These are phyloP conservation scores for Arabis alpina DNA, from an alignment of 345 rosid genomes.

Conservation along the genomic window DNA sequence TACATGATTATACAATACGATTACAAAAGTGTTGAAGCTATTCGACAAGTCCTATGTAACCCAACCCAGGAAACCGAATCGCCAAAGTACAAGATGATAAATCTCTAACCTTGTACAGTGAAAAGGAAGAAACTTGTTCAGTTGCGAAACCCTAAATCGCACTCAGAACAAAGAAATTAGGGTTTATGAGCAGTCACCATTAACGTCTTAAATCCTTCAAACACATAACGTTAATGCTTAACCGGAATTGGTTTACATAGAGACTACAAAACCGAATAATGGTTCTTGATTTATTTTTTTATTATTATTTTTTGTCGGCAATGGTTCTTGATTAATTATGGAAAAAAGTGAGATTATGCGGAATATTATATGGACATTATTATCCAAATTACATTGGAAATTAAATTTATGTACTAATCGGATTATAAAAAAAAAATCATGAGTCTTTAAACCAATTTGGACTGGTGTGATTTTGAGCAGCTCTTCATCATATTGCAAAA, in stretches of 20 bases:
- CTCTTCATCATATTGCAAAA: constrained; percentile 88
- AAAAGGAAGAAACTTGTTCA: not conserved
- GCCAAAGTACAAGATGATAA: not conserved
- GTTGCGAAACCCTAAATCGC: not conserved
- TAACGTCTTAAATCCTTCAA: no score
- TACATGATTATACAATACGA: not conserved
- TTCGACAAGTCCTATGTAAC: not conserved
- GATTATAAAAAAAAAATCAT: not conserved
- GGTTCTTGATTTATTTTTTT: no score
- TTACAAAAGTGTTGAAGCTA: not conserved
- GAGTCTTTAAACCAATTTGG: constrained; percentile 23
- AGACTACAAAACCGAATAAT: not conserved
- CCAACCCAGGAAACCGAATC: not conserved
- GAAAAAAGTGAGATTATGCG: not conserved
- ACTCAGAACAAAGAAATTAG: not conserved
- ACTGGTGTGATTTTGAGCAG: constrained; percentile 33
- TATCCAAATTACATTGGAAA: constrained; percentile 15
- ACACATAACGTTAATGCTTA: not conserved
- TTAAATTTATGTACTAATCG: constrained; percentile 17
- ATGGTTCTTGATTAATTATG: not conserved
- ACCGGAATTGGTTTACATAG: constrained; percentile 4
- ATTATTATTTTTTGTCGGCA: no score
- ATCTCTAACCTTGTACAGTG: not conserved
- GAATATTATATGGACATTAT: not conserved
- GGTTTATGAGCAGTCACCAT: not conserved